Evolutionary conservation across 345 rosid genomes (phyloP).

Genomic region (Clarkia xantiana): DNA sequence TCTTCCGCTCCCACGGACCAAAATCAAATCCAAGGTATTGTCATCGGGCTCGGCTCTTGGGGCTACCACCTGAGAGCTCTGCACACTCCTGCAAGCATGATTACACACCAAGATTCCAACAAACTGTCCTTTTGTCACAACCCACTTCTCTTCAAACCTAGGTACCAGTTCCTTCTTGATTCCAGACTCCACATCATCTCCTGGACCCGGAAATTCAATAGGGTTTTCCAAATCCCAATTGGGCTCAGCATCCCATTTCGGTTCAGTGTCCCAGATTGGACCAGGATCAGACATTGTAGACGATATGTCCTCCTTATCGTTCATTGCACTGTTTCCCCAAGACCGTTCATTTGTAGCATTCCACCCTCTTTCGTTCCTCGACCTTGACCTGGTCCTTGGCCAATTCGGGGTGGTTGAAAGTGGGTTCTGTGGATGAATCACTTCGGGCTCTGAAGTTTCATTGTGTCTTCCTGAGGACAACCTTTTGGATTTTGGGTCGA

Average conservation of each 20-base stretch:
- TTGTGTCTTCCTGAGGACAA: slow-evolving; percentile 72
- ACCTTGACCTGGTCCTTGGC: slow-evolving; percentile 95
- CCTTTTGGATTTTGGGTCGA: slow-evolving; percentile 82
- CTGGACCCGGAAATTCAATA: slow-evolving; percentile 77
- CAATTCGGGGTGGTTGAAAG: slow-evolving; percentile 77
- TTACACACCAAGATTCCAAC: slow-evolving; percentile 90
- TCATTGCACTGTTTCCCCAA: slow-evolving; percentile 60
- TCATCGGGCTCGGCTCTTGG: slow-evolving; percentile 89
- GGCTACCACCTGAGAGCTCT: slow-evolving; percentile 92
- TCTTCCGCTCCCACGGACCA: slow-evolving; percentile 91
- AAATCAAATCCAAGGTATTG: slow-evolving; percentile 67
- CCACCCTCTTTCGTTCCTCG: slow-evolving; percentile 87
- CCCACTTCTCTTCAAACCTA: slow-evolving; percentile 62
- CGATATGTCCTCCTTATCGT: slow-evolving; percentile 89
- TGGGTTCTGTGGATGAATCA: slow-evolving; percentile 73
- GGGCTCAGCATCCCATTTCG: slow-evolving; percentile 80
- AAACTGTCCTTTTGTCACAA: slow-evolving; percentile 62
- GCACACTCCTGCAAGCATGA: slow-evolving; percentile 93
- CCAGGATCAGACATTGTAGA: slow-evolving; percentile 96
- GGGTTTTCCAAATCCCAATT: slow-evolving; percentile 74
- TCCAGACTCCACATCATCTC: slow-evolving; percentile 57
- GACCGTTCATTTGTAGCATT: slow-evolving; percentile 59
- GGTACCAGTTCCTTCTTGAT: slow-evolving; percentile 37
- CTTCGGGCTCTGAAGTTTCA: slow-evolving; percentile 63
- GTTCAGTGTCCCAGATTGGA: slow-evolving; percentile 97